Base-by-base conservation (phyloP, 129 eudicot species). In the Chrysanthemum makinoi region DNA sequence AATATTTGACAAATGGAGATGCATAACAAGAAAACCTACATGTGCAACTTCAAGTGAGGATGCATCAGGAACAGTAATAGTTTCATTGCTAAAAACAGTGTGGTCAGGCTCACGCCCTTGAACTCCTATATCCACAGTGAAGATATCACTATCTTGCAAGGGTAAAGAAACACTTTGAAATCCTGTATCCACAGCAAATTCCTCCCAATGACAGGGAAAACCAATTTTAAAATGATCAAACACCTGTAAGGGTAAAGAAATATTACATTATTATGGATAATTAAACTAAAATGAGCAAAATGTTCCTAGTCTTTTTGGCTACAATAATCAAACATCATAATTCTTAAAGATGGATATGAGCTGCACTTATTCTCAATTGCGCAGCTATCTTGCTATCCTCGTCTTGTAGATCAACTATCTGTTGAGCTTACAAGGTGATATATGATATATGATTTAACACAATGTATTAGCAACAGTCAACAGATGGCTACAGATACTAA, bases 201-300 rank as follows among this genome's bases (percentile, higher is more conserved):
- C 76, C 73, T 80, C 79, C 95, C 95, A 88, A 62, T 75, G 52
- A 19, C 56, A 53, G n/a, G 95, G 90, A 70, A 88, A 88, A 18
- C 95, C 95, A 24, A 75, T 72, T 46, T 79, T 22, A 76, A 85
- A 85, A 65, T 81, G 77, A 44, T 67, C 68, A 67, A 65, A 85
- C 16, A 83, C 86, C 95, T 88, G 88, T 35, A 62, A 62, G n/a
- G 39, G 61, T 48, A 76, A 61, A 50, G 6, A 54, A 16, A 59
- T 47, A 64, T 28, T 18, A 77, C 46, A 24, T n/a, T 62, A 80
- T 35, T 35, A 51, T 17, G 14, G 4, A n/a, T 50, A 10, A 4
- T 44, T 49, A 12, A 53, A 6, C 44, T 39, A 39, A 6, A 39
- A 39, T 39, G 44, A 39, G 44, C 9, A 39, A 39, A 39, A 39